Evolutionary conservation across 2,329 filamentous ascomycete genomes (phyloP), one percentile per base, ranked within the genome.

Genomic region (Stagonosporopsis rhizophila): DNA sequence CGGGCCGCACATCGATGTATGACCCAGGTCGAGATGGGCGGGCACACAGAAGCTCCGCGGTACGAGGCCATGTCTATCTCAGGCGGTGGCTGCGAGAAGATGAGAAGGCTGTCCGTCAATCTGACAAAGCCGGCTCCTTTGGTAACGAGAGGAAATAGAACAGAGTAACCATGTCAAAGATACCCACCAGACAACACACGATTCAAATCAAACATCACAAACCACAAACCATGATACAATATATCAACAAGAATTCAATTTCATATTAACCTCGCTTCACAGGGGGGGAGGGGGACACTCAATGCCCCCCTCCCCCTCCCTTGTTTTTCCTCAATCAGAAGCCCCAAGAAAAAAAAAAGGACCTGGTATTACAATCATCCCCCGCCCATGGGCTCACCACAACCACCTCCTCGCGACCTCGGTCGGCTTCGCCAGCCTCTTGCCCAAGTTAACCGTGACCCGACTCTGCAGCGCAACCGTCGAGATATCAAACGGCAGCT

Each of bases 391-490:
- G n/a, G n/a, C n/a, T 51, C 35, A 58, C 50, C 46, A 60, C 49
- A 46, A 58, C 55, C 58, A 58, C 52, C 62, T 41, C 44, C 55
- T 49, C 44, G 55, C 52, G 28, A 38, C 58, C 37, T 56, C 59
- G 17, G 68, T 73, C 22, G 66, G 62, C 56, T 58, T 56, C 9
- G 60, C 65, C 41, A 58, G 34, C 44, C 72, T 59, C 59, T 48
- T 56, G 5, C 72, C 72, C 35, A 77, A 38, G 23, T 70, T 71
- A 8, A 75, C 73, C 4, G 73, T 76, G 1, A 77, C 73, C 6
- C 66, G 66, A 38, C 67, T 73, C 58, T 75, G 70, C 60, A 77
- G 58, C 28, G 44, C 34, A 28, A 76, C 60, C 6, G 70, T 75
- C 28, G 65, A 67, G 53, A 77, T 72, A 44, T 77, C 68, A 34